A percentile compares a stretch with the other conserved stretches of the same genome.
These are phyloP conservation scores for Mucor sp. DNA, from an alignment of 371 early-diverging fungal genomes.

Conservation along the genomic window DNA sequence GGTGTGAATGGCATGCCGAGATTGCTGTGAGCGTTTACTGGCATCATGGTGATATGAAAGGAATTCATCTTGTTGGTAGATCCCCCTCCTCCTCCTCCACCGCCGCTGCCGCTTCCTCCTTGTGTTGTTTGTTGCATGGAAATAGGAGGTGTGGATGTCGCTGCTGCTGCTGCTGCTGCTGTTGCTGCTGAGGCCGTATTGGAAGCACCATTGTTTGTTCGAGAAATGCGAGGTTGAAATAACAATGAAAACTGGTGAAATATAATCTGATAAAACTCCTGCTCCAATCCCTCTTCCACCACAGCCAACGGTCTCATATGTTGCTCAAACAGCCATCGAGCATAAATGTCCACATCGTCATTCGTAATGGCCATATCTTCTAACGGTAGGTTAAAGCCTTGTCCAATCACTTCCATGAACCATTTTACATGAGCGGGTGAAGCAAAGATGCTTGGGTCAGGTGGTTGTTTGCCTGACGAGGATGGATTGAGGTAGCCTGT, in stretches of 20 bases:
- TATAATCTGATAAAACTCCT: constrained; percentile 60
- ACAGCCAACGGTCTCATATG: constrained; percentile 62
- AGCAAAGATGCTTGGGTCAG: constrained; percentile 57
- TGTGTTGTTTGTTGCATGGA: constrained; percentile 18
- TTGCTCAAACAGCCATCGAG: constrained; percentile 78
- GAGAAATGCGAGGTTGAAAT: constrained; percentile 62
- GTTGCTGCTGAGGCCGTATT: not conserved
- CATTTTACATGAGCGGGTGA: constrained; percentile 79
- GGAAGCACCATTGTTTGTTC: constrained; percentile 6
- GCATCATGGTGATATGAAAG: constrained; percentile 29
- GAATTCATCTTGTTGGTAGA: not conserved
- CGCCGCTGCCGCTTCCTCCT: not conserved
- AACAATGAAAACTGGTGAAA: constrained; percentile 78
- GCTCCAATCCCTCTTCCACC: constrained; percentile 42
- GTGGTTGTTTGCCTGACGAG: constrained; percentile 35
- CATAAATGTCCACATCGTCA: constrained; percentile 68
- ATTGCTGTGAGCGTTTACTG: constrained; percentile 27
- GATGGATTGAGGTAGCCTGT: constrained; percentile 58
- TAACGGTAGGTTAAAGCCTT: constrained; percentile 78
- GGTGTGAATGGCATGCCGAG: constrained; percentile 20
- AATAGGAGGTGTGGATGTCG: constrained; percentile 19
- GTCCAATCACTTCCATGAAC: constrained; percentile 84
- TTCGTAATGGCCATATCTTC: constrained; percentile 73
- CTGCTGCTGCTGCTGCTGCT: constrained; percentile 7
- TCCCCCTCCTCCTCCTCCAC: not conserved